Percentiles rank a stretch among this genome's conserved stretches.
Conservation (phyloP, 2,329 filamentous ascomycete genomes). For the Ascochyta fabae region DNA sequence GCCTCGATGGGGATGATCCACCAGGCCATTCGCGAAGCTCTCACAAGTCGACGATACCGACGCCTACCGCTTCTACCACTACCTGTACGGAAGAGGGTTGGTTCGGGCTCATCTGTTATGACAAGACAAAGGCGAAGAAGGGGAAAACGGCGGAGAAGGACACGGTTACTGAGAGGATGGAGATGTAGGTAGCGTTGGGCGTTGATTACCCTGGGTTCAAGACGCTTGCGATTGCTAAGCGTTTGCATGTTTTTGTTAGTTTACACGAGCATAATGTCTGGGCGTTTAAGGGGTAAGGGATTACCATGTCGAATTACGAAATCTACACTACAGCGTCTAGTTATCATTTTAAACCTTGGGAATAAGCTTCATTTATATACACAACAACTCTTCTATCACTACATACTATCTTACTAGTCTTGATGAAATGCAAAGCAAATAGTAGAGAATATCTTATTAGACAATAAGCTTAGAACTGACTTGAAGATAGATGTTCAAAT, state of each 20-base stretch:
- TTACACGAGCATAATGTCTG: not conserved
- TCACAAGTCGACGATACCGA: slow-evolving; percentile 31
- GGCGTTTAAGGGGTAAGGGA: too few species aligned
- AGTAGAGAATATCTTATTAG: too few species aligned
- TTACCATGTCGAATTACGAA: too few species aligned
- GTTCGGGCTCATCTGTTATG: slow-evolving; percentile 42
- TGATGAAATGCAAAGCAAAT: too few species aligned
- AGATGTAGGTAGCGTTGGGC: slow-evolving; percentile 26
- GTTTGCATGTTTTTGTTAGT: too few species aligned
- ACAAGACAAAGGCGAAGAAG: slow-evolving; percentile 28
- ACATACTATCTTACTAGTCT: too few species aligned
- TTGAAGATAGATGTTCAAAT: too few species aligned
- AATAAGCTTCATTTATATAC: too few species aligned
- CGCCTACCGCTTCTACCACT: slow-evolving; percentile 25
- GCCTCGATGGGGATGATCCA: slow-evolving; percentile 57
- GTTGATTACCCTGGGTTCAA: not conserved
- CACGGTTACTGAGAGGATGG: slow-evolving; percentile 31
- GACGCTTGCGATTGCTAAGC: not conserved
- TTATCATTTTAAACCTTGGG: too few species aligned
- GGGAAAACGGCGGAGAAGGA: slow-evolving; percentile 9
- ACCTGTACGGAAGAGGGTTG: slow-evolving; percentile 37
- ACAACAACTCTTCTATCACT: too few species aligned
- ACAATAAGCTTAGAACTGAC: too few species aligned
- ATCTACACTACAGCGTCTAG: too few species aligned
- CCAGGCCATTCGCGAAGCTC: slow-evolving; percentile 41